Conservation (phyloP, 1,284 basidiomycete genomes). For the Ustilago cynodontis region DNA sequence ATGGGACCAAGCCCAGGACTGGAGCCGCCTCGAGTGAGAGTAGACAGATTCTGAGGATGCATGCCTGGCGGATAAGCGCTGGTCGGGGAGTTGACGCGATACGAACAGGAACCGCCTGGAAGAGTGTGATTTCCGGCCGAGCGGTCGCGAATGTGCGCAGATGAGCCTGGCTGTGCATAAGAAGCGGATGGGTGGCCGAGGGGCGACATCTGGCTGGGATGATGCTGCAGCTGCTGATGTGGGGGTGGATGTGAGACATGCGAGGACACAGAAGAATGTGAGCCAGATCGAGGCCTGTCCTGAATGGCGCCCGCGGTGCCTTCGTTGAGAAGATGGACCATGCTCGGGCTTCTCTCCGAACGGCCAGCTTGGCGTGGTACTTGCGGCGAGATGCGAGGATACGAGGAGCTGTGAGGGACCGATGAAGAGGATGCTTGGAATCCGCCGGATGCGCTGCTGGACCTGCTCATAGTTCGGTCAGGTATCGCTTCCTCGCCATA, state of each 20-base stretch:
- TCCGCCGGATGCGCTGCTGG: constrained; percentile 40
- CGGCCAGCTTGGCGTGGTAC: constrained; percentile 21
- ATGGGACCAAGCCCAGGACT: constrained; percentile 31
- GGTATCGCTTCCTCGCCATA: constrained; percentile 15
- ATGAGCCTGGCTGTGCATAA: background rate
- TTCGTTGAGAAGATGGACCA: constrained; percentile 53
- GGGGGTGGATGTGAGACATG: constrained; percentile 35
- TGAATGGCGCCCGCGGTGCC: constrained; percentile 48
- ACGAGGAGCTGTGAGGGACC: constrained; percentile 17
- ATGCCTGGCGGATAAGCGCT: constrained; percentile 20
- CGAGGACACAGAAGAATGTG: constrained; percentile 51
- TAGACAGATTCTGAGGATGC: constrained; percentile 22
- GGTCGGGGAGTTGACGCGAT: constrained; percentile 32
- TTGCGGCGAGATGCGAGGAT: constrained; percentile 30
- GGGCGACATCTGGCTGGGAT: constrained; percentile 33
- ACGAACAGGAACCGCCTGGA: constrained; percentile 3
- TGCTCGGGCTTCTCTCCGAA: constrained; percentile 51
- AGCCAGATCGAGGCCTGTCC: constrained; percentile 43
- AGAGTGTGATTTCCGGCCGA: constrained; percentile 1
- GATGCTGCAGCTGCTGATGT: constrained; percentile 14
- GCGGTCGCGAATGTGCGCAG: constrained; percentile 22
- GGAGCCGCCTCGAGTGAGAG: constrained; percentile 32
- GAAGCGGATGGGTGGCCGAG: constrained; percentile 16
- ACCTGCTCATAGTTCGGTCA: constrained; percentile 48
- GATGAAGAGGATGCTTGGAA: constrained; percentile 20